Base-by-base conservation (phyloP, 2,329 filamentous ascomycete species). In the Ophiosphaerella korrae region DNA sequence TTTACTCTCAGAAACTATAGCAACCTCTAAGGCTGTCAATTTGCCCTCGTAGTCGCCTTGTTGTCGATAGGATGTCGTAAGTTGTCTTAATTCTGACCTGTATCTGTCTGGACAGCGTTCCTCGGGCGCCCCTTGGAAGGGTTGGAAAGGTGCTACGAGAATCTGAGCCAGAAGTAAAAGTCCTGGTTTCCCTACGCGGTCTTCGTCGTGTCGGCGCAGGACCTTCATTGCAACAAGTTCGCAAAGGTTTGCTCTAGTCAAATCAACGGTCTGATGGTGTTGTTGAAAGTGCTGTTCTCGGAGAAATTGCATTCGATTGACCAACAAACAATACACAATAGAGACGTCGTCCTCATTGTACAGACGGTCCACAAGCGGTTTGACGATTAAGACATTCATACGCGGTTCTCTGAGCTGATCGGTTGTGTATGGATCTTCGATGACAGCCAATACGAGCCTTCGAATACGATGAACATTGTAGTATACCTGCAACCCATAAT, bases 1-100 rank as follows among this genome's bases (percentile, higher is more conserved):
- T 71, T 92, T 93, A 72, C 88, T 90, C 72, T 92, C 88, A 1
- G 87, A 90, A 33, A 94, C 79, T 55, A 94, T 94, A 45, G 90
- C 90, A 29, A 94, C 84, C 74, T 95, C 90, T 7, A 95, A 80
- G 11, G 90, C 88, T 0, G 89, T 91, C 49, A 93, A 74, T 45
- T 87, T 89, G 57, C 84, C 73, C 52, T 83, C 79, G 42, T 78
- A 76, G 6, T 79, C 79, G 11, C 77, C 73, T 43, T 76, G 73
- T 12, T 75, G 74, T 33, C 77, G 73, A 3, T 78, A 72, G 2
- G 9, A 13, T 3, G 23, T 21, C 5, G 31, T 42, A 7, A 48
- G 8, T 11, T 48, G 38, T 18, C 39, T 42, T 13, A 43, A 37
- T 3, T 77, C 73, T 71, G 78, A 81, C 51, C 73, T 71, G 29